Conservation (phyloP, 345 rosid species). For the Eucalyptus virginea region DNA sequence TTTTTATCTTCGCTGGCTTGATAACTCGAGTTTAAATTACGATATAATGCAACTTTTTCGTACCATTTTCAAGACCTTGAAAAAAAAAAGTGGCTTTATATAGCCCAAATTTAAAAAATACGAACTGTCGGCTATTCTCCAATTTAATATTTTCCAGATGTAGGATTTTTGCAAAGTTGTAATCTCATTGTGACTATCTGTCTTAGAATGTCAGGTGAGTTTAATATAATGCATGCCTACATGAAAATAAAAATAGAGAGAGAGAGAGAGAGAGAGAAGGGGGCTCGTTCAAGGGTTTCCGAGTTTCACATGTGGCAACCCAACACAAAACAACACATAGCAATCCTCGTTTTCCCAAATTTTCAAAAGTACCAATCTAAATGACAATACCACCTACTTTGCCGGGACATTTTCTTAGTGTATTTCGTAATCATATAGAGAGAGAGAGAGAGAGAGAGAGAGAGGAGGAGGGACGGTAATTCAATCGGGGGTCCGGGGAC, state of each 20-base stretch:
- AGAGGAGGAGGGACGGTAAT: neutral
- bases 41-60: fast-evolving
- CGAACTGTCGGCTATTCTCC: neutral
- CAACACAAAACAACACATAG: neutral
- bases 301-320: neutral
- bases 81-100: neutral
- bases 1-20: neutral
- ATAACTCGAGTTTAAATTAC: neutral
- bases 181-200: neutral
- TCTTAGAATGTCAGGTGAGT: neutral
- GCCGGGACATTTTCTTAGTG: neutral
- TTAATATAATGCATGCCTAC: neutral
- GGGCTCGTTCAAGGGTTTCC: neutral
- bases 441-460: neutral
- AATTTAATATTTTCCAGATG: neutral
- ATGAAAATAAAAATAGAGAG: neutral
- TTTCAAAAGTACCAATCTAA: neutral
- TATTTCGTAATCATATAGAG: neutral
- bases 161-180: neutral
- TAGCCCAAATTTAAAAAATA: neutral
- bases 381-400: neutral
- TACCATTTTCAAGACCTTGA: neutral
- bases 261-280: neutral
- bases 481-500: neutral
- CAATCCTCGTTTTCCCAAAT: neutral